Percentiles rank a stretch among this genome's conserved stretches.
phyloP scores from a whole-genome alignment of 1,284 basidiomycete genomes.

The Sutorius eximius region DNA sequence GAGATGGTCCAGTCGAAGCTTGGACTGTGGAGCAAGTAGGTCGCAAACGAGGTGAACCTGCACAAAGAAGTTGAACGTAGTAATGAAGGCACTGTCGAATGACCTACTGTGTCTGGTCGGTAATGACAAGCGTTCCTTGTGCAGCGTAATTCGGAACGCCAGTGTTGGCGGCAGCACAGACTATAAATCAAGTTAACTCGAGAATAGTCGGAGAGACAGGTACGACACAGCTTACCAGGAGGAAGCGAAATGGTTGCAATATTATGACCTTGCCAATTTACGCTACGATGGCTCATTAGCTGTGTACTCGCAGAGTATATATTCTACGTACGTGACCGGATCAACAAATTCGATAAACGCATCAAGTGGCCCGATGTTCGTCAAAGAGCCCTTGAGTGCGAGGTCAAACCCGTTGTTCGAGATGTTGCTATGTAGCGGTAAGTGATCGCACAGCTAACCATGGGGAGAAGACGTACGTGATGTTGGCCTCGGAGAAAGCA shows the following conservation, averaged over 20 bases:
- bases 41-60: slow-evolving; percentile 70
- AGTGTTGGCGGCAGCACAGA: slow-evolving; percentile 68
- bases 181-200: slow-evolving; percentile 28
- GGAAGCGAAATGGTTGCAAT: slow-evolving; percentile 69
- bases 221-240: slow-evolving; percentile 39
- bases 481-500: slow-evolving; percentile 59
- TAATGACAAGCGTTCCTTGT: slow-evolving; percentile 55
- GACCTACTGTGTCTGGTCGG: slow-evolving; percentile 46
- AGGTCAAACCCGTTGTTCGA: slow-evolving; percentile 63
- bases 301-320: not conserved
- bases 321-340: slow-evolving; percentile 46
- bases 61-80: not conserved
- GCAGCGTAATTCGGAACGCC: slow-evolving; percentile 68
- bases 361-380: slow-evolving; percentile 64
- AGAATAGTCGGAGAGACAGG: not conserved
- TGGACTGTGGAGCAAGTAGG: slow-evolving; percentile 64
- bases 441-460: slow-evolving; percentile 58
- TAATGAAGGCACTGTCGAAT: not conserved
- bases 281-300: slow-evolving; percentile 34
- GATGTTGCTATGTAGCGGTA: slow-evolving; percentile 43
- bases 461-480: slow-evolving; percentile 44
- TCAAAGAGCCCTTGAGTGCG: slow-evolving; percentile 56
- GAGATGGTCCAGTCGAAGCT: slow-evolving; percentile 74
- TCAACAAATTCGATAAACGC: slow-evolving; percentile 61
- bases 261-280: slow-evolving; percentile 65